Base-by-base conservation (phyloP, 225 moss, liverwort and hornwort genomes). In the Ulota crispa region DNA sequence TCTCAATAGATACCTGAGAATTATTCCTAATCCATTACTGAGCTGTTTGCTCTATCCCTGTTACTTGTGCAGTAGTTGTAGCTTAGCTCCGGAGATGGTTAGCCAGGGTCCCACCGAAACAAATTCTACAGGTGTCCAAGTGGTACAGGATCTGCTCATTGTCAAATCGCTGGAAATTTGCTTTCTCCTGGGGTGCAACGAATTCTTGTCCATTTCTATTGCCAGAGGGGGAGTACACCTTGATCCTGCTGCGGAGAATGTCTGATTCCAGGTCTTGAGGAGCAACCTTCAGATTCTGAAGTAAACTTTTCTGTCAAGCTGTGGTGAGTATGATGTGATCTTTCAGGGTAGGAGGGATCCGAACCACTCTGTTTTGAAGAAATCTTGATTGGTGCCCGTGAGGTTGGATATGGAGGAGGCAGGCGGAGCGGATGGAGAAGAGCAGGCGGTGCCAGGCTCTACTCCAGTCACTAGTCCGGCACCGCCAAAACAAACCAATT, bases 351-450 rank as follows among this genome's bases (percentile, higher is more conserved):
- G 23, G 57, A 50, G 62, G 34, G 52, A 69, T 68, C 8, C 56
- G 71, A 34, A 26, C 9, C 4, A 6, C 78, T 11, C 19, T 57
- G 43, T 43, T 6, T 45, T 31, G 3, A 1, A 30, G 79, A 34
- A 3, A 43, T 47, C 41, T n/a, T 63, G 26, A 61, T 26, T 2
- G 61, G 62, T 64, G 59, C 23, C 34, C 50, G 52, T 77, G 77
- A 71, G 47, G 63, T 59, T 69, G 69, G 79, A 32, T 43, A 85
- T 88, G 88, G 88, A 83, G 73, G 83, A 83, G 11, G 13, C 50
- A 39, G 70, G 70, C 32, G 79, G 65, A 73, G 83, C 43, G 28
- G n/a, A 85, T 43, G 85, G 72, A 71, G 78, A 74, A 1, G 80
- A 70, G 56, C 61, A 70, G 34, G 53, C 12, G 47, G 50, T 26